Conservation (phyloP, 1,284 basidiomycete genomes). For the Ceratobasidium sp. region DNA sequence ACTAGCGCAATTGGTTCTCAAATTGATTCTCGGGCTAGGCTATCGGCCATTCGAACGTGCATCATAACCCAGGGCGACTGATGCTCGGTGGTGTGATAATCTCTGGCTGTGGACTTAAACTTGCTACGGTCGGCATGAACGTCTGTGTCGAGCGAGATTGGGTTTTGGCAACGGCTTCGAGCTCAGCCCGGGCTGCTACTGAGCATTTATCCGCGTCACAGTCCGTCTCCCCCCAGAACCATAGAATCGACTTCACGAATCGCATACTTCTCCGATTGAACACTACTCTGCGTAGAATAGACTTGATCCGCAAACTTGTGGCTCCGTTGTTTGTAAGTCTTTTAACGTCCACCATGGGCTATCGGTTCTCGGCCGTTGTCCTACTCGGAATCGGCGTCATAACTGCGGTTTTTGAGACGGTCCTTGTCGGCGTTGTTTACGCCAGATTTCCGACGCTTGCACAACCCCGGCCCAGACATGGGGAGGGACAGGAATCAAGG, state of each 20-base stretch:
- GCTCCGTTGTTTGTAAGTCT: conserved; percentile 70
- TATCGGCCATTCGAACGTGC: conserved; percentile 60
- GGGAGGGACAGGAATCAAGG: neutral
- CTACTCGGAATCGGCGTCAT: conserved; percentile 57
- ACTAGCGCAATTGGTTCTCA: conserved; percentile 59
- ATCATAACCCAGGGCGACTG: conserved; percentile 52
- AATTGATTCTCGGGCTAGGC: conserved; percentile 62
- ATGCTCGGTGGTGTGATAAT: conserved; percentile 62
- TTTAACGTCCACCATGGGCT: conserved; percentile 61
- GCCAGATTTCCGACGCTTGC: conserved; percentile 56
- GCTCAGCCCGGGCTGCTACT: neutral
- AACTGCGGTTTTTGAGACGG: conserved; percentile 58
- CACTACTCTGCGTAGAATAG: conserved; percentile 65
- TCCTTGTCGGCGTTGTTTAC: conserved; percentile 60
- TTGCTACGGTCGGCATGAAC: conserved; percentile 64
- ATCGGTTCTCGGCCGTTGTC: conserved; percentile 57
- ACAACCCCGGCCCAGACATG: neutral
- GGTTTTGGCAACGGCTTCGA: conserved; percentile 45
- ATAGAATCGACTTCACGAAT: neutral
- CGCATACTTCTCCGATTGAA: conserved; percentile 58
- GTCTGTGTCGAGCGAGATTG: conserved; percentile 70
- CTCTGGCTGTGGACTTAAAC: conserved; percentile 61
- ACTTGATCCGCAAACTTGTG: conserved; percentile 68
- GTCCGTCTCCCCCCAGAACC: neutral
- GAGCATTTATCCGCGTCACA: too few relatives aligned